Evolutionary conservation across 208 protist genomes (phyloP), one percentile per base, ranked within the genome.

Genomic region (Trypanosomatidae sp.): DNA sequence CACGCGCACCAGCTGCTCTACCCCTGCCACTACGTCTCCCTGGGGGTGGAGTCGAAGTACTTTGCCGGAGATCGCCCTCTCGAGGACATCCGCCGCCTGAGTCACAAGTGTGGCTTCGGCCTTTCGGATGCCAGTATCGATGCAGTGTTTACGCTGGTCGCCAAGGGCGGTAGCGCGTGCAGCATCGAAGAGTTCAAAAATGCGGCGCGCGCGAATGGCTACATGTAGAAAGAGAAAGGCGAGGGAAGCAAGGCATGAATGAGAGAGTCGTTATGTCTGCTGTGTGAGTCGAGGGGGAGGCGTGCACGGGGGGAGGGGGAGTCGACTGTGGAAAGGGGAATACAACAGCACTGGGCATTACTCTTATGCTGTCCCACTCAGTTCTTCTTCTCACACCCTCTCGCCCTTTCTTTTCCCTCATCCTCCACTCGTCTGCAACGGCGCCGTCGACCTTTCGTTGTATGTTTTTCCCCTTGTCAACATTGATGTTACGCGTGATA

Each of bases 111-210:
- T 50, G 80, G 80, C 52, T 92, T 97, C 65, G 85, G 80, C 46
- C 59, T 97, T 39, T 78, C 81, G 2, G 89, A 95, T 46, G 79
- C 68, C 0, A 81, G 88, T 74, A 92, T 97, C 41, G 82, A 95
- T 17, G 74, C 88, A 28, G 87, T 94, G 3, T 97, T 95, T 65
- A 70, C 19, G 5, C 74, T 66, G n/a, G 83, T 94, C 39, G 67
- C 43, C 28, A 80, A 69, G 39, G 82, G 79, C 71, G 84, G 85
- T 13, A 86, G 82, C 12, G 66, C 70, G 30, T 93, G 89, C 73
- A 89, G 89, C 55, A 93, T 97, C 53, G 92, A 95, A 71, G 88
- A 95, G 71, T 95, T 97, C 76, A 95, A 94, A 79, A 94, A 95
- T 71, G 82, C 84, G 30, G 89, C 90, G 9, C 82, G 83, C 10